Evolutionary conservation across 495 filamentous ascomycete genomes (phyloP), one percentile per base, ranked within the genome.

Genomic region (Aspergillus incahuasiensis): DNA sequence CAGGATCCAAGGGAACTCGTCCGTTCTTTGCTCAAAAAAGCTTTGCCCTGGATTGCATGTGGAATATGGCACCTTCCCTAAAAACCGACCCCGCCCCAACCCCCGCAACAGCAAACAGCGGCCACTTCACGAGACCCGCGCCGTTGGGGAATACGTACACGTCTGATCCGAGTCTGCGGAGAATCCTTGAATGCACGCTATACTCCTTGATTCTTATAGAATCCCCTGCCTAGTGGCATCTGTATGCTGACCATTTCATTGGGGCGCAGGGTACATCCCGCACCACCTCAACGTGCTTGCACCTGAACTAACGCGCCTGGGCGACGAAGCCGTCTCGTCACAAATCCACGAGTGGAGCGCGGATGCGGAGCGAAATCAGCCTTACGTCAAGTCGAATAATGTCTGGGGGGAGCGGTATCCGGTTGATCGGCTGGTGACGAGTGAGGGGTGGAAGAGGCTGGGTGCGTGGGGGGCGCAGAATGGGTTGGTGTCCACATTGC

Each of bases 401-500:
- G 71, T 72, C 7, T 74, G 71, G 71, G 71, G 71, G 1, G 61
- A 68, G 30, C 55, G 64, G 40, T 72, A 75, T 52, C 65, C 68
- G 13, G 64, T 71, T 60, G 72, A 76, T 51, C 63, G 66, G 25
- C 54, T 76, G 24, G 50, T 75, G 0, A 76, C 74, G 2, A 69
- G 65, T 3, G 71, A 76, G 40, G 74, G 74, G 28, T 78, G 74
- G 74, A 73, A 73, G 32, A 57, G 66, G 20, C 50, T 76, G 9
- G 72, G 65, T 2, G 57, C 61, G 49, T 74, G 59, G 74, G 74
- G 66, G 44, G 72, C 59, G 16, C 47, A 60, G 32, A 55, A 67
- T 51, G 69, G 54, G 62, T 68, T 20, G 28, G 59, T n/a, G n/a
- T n/a, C 41, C 21, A 11, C 43, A n/a, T n/a, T n/a, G n/a, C n/a